Evolutionary conservation across 108 stramenopile genomes (phyloP), one percentile per base, ranked within the genome.

Genomic region (Chaetoceros tenuissimus): DNA sequence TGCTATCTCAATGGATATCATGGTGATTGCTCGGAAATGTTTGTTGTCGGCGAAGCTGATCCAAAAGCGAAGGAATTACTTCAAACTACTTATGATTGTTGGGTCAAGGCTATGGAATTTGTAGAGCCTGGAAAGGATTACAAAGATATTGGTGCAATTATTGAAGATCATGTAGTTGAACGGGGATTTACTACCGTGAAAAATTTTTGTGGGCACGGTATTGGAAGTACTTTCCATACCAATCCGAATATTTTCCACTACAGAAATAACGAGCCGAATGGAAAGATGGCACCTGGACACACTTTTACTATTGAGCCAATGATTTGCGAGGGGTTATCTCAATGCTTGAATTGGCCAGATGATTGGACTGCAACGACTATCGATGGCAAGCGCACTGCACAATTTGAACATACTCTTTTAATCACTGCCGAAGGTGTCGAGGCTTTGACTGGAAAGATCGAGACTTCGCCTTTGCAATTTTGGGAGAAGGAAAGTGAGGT

Each of bases 251-350:
- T 99, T 50, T 76, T 89, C 34, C 98, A 99, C 73, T 98, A 95
- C 62, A 64, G 75, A 16, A 96, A 97, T 64, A 84, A 78, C 66
- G 87, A 96, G 62, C 78, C 82, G 5, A 84, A 82, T 55, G 90
- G 88, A 3, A 66, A 78, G 46, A 98, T 98, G 90, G 73, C 78
- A 31, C 57, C 78, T 0, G 99, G 99, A 3, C 97, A 98, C 73
- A 94, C 92, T 16, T 97, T 99, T 79, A 99, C 99, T n/a, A 98
- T 99, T 59, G 99, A 99, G 69, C 99, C 99, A 1, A 98, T 98
- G 98, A 97, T 99, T 60, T 94, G 93, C 55, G 94, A 97, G 65
- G 97, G 96, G n/a, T 45, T 49, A 23, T 7, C 48, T 28, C 34
- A 40, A 40, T 40, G 34, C 34, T 28, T 81, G 31, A 70, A 40